These are phyloP conservation scores for Boletus eberwhitei DNA, from an alignment of 768 basidiomycete species.

Conservation along the genomic window DNA sequence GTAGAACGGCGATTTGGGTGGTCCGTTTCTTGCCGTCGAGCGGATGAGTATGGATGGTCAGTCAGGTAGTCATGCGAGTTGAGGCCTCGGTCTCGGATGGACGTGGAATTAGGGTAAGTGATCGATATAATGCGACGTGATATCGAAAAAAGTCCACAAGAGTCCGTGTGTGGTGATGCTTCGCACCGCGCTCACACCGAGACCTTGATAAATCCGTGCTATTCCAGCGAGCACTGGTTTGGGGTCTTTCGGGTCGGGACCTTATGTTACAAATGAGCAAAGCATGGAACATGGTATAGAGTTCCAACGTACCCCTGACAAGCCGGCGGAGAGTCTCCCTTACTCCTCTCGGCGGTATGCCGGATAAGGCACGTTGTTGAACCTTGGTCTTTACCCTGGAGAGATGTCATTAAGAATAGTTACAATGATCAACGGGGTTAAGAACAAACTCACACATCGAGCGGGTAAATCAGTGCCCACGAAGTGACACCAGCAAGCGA, in stretches of 20 bases:
- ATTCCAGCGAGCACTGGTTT: slow-evolving; percentile 75
- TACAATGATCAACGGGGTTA: neutral
- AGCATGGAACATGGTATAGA: neutral
- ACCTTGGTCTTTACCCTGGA: slow-evolving; percentile 88
- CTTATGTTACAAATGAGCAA: slow-evolving; percentile 34
- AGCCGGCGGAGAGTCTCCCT: slow-evolving; percentile 74
- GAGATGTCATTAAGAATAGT: slow-evolving; percentile 1
- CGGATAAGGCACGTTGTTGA: slow-evolving; percentile 88
- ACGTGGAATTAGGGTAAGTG: slow-evolving; percentile 37
- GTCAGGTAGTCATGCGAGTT: slow-evolving; percentile 1
- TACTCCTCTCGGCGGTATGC: slow-evolving; percentile 66
- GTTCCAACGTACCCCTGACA: slow-evolving; percentile 59
- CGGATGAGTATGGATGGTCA: slow-evolving; percentile 11
- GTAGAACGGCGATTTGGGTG: slow-evolving; percentile 3
- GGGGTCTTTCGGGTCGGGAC: slow-evolving; percentile 75
- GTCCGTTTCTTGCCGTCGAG: slow-evolving; percentile 3
- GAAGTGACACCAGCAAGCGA: slow-evolving; percentile 86
- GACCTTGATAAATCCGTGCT: slow-evolving; percentile 84
- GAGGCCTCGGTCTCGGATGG: slow-evolving; percentile 1
- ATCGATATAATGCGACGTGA: slow-evolving; percentile 73
- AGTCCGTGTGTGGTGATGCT: slow-evolving; percentile 93
- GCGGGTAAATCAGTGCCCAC: slow-evolving; percentile 90
- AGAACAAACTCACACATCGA: slow-evolving; percentile 72
- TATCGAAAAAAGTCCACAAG: slow-evolving; percentile 91
- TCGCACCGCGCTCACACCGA: slow-evolving; percentile 89